A percentile compares a stretch with the other conserved stretches of the same genome.
Evolutionary conservation across 108 stramenopile species (phyloP).

Genomic region (Discostella stelligeroides): DNA sequence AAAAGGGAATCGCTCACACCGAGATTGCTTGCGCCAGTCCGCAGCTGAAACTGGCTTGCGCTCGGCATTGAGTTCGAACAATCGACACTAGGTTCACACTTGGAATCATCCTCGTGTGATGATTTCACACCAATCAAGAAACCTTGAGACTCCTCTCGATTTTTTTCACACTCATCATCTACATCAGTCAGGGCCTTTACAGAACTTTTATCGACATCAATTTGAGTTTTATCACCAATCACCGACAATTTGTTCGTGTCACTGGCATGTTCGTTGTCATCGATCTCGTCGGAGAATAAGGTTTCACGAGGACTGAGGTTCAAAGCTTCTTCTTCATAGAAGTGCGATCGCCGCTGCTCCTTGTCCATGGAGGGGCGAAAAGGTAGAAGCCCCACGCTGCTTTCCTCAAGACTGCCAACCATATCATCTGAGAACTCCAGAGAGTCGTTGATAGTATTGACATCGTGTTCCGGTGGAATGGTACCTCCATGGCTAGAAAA

Average conservation of each 20-base stretch:
- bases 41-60: too few relatives aligned
- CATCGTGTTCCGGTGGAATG: not conserved
- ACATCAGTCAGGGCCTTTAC: too few relatives aligned
- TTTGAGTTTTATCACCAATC: conserved; percentile 1
- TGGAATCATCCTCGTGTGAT: too few relatives aligned
- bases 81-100: too few relatives aligned
- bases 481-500: not conserved
- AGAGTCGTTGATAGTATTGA: not conserved
- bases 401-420: not conserved
- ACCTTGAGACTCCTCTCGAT: too few relatives aligned
- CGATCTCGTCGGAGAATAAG: not conserved
- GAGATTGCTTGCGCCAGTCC: too few relatives aligned
- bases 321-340: too few relatives aligned
- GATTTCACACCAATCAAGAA: too few relatives aligned
- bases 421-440: not conserved
- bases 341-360: too few relatives aligned
- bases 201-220: conserved; percentile 4
- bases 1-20: too few relatives aligned
- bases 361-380: not conserved
- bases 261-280: not conserved
- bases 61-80: too few relatives aligned
- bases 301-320: conserved; percentile 1
- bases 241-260: not conserved
- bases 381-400: not conserved
- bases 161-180: too few relatives aligned